Percentiles rank a stretch among this genome's conserved stretches.
Conservation (phyloP, 768 basidiomycete genomes). For the Cystobasidium tubakii region DNA sequence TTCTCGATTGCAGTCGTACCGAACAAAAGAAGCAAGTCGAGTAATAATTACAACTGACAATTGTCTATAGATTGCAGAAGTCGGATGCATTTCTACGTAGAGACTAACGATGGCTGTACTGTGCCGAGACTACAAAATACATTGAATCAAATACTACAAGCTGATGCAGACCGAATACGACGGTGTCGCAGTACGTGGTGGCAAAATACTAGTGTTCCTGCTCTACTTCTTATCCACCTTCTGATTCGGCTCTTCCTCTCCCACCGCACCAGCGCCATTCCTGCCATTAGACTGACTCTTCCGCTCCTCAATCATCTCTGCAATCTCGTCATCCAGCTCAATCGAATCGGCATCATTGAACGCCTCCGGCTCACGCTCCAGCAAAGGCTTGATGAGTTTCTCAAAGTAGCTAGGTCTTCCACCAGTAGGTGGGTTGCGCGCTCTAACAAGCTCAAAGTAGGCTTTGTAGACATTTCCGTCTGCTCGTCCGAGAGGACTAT, state of each 20-base stretch:
- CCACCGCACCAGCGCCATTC: background rate
- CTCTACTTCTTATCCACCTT: slow-evolving; percentile 5
- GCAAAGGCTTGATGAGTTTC: slow-evolving; percentile 52
- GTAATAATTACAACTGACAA: background rate
- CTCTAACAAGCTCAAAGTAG: slow-evolving; percentile 52
- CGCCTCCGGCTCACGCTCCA: slow-evolving; percentile 49
- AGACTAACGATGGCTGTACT: background rate
- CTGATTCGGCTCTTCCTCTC: slow-evolving; percentile 30
- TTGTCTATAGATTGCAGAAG: background rate
- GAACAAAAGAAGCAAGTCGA: background rate
- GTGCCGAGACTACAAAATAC: background rate
- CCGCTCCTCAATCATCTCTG: slow-evolving; percentile 43
- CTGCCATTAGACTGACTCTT: slow-evolving; percentile 19
- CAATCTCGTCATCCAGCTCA: slow-evolving; percentile 49
- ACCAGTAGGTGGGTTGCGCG: slow-evolving; percentile 51
- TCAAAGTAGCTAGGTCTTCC: slow-evolving; percentile 52
- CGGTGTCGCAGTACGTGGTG: too few relatives aligned
- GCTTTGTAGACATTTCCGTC: slow-evolving; percentile 52
- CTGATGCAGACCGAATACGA: too few relatives aligned
- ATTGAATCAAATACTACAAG: too few relatives aligned
- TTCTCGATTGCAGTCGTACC: background rate
- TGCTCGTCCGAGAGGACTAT: slow-evolving; percentile 52
- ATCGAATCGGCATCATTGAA: slow-evolving; percentile 50
- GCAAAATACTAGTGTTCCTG: background rate
- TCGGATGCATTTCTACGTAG: background rate